A percentile compares a stretch with the other conserved stretches of the same genome.
phyloP scores from a whole-genome alignment of 2,329 filamentous ascomycete species.

The Trichoderma hamatum region DNA sequence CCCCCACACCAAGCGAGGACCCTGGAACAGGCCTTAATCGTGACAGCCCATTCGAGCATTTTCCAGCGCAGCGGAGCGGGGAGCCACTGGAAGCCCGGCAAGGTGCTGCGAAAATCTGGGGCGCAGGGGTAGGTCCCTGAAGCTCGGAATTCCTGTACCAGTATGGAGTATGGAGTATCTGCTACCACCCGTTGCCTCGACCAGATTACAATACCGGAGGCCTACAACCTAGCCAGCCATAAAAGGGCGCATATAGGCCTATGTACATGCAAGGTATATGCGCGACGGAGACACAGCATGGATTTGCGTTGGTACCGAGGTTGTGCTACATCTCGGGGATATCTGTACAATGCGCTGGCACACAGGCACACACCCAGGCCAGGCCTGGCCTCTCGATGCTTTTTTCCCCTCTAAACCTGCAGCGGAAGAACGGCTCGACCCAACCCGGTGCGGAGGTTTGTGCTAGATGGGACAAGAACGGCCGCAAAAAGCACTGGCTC shows the following conservation, averaged over 20 bases:
- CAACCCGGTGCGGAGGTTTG: background rate
- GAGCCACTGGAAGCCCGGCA: conserved; percentile 11
- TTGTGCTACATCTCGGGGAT: background rate
- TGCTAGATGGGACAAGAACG: background rate
- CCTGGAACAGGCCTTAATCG: conserved; percentile 10
- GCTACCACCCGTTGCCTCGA: background rate
- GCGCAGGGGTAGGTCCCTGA: conserved; percentile 12
- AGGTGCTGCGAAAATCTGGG: conserved; percentile 16
- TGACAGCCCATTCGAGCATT: conserved; percentile 14
- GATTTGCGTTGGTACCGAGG: background rate
- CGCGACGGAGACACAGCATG: background rate
- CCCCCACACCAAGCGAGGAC: conserved; percentile 17
- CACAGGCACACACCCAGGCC: background rate
- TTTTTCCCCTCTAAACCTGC: conserved; percentile 6
- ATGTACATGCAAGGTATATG: background rate
- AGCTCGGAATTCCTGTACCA: background rate
- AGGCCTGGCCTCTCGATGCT: background rate
- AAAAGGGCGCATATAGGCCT: background rate
- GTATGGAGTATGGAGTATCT: background rate
- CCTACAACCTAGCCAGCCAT: background rate
- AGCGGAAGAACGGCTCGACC: conserved; percentile 12
- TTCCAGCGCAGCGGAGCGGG: conserved; percentile 14
- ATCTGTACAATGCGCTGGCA: conserved; percentile 18
- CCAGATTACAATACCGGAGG: background rate
- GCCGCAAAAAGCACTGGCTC: background rate